Evolutionary conservation across 805 yeast species (phyloP).

Genomic region (Starmerella etchellsii): DNA sequence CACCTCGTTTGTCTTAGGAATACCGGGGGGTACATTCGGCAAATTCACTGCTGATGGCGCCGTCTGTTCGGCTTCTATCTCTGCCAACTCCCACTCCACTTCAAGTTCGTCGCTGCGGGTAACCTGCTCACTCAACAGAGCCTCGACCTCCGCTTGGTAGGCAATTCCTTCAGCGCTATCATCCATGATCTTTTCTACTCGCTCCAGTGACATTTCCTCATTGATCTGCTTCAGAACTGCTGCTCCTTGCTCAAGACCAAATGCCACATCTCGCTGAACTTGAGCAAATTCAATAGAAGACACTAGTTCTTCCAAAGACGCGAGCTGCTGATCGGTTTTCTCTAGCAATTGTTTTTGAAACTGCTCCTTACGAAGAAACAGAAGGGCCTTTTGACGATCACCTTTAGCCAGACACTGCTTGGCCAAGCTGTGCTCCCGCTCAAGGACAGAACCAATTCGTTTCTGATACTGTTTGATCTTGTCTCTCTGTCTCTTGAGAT

Average conservation of each 20-base stretch:
- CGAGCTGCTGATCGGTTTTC: conserved; percentile 65
- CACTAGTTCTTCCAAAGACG: conserved; percentile 61
- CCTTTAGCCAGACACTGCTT: conserved; percentile 39
- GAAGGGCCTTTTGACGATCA: conserved; percentile 48
- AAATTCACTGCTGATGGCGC: too few relatives aligned
- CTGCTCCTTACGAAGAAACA: conserved; percentile 63
- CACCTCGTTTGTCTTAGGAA: too few relatives aligned
- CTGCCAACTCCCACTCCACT: conserved; percentile 20
- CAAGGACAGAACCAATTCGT: conserved; percentile 44
- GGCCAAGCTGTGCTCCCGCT: conserved; percentile 51
- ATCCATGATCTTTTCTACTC: conserved; percentile 72
- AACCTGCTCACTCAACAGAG: conserved; percentile 27
- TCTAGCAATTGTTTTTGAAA: conserved; percentile 64
- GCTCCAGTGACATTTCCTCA: conserved; percentile 60
- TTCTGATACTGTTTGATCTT: conserved; percentile 60
- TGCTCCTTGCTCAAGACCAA: conserved; percentile 73
- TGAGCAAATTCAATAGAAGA: conserved; percentile 65
- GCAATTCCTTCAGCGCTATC: conserved; percentile 69
- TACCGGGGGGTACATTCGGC: too few relatives aligned
- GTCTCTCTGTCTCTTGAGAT: conserved; percentile 80
- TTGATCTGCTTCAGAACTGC: conserved; percentile 62
- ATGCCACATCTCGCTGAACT: conserved; percentile 71
- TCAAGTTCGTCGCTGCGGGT: conserved; percentile 30
- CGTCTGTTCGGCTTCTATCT: too few relatives aligned
- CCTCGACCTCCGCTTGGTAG: conserved; percentile 47